These are phyloP conservation scores for Tolypocladium tundrense DNA, from an alignment of 2,329 filamentous ascomycete genomes.

Conservation along the genomic window DNA sequence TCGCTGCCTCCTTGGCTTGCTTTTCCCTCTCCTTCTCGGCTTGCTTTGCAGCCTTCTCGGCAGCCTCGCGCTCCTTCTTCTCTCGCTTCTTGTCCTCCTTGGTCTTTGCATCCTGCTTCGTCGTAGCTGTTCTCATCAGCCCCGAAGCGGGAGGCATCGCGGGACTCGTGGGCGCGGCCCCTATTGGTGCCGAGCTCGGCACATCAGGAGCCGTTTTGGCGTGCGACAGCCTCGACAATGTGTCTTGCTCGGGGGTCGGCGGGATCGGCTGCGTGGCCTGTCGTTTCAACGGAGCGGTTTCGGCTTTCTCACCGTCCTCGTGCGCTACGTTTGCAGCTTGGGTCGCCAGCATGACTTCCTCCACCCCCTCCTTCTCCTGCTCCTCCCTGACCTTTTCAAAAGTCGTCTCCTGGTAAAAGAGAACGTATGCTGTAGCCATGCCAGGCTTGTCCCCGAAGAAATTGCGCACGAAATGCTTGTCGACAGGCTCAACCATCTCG, in stretches of 20 bases:
- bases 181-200: conserved; percentile 8
- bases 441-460: conserved; percentile 93
- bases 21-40: conserved; percentile 29
- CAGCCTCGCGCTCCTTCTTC: conserved; percentile 55
- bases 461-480: conserved; percentile 90
- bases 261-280: conserved; percentile 39
- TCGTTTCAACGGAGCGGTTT: conserved; percentile 34
- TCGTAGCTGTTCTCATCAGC: conserved; percentile 11
- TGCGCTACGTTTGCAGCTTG: conserved; percentile 46
- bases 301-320: conserved; percentile 35
- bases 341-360: conserved; percentile 47
- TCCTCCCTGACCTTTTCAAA: conserved; percentile 61
- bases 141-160: neutral
- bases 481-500: conserved; percentile 95
- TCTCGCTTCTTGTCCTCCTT: conserved; percentile 56
- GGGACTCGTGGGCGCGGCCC: conserved; percentile 1
- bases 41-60: conserved; percentile 46
- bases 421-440: conserved; percentile 87
- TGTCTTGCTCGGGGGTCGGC: conserved; percentile 35
- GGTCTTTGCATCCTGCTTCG: conserved; percentile 24
- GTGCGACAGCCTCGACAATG: conserved; percentile 52
- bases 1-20: conserved; percentile 36
- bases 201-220: conserved; percentile 50
- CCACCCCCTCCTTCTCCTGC: conserved; percentile 69
- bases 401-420: conserved; percentile 92